Percentiles rank a stretch among this genome's conserved stretches.
Evolutionary conservation across 2,329 filamentous ascomycete genomes (phyloP).

Genomic region (Gaeumannomyces tritici): DNA sequence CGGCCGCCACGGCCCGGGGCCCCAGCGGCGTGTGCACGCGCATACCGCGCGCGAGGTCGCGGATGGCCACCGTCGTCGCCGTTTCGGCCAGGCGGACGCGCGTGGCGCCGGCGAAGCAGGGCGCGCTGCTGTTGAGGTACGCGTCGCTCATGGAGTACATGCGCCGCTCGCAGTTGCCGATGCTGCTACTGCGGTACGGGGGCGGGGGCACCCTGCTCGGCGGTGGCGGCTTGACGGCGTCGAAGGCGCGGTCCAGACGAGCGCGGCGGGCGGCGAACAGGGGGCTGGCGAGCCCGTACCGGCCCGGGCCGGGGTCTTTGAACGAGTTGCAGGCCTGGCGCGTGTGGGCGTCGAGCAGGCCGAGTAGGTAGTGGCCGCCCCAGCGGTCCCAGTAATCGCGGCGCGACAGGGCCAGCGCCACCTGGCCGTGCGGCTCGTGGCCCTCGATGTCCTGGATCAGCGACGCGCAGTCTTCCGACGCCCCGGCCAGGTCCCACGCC

Average conservation of each 20-base stretch:
- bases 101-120: not conserved
- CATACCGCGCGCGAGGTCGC: constrained; percentile 33
- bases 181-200: too few species aligned
- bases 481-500: not conserved
- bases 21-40: constrained; percentile 41
- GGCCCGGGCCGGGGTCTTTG: constrained; percentile 48
- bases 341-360: constrained; percentile 44
- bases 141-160: constrained; percentile 27
- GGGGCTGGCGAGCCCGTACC: constrained; percentile 39
- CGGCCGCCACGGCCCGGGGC: constrained; percentile 31
- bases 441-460: constrained; percentile 40
- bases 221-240: constrained; percentile 32
- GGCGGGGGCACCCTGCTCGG: too few species aligned
- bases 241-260: constrained; percentile 37
- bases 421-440: constrained; percentile 34
- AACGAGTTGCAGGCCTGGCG: constrained; percentile 52
- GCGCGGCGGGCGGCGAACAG: constrained; percentile 42
- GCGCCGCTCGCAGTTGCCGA: too few species aligned
- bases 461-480: constrained; percentile 30
- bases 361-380: constrained; percentile 49
- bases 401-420: constrained; percentile 34
- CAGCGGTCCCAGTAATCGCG: constrained; percentile 33
- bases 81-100: too few species aligned
- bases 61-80: constrained; percentile 28
- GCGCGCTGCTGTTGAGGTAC: not conserved